Conservation (phyloP, 805 yeast species). For the Hanseniaspora vineae region DNA sequence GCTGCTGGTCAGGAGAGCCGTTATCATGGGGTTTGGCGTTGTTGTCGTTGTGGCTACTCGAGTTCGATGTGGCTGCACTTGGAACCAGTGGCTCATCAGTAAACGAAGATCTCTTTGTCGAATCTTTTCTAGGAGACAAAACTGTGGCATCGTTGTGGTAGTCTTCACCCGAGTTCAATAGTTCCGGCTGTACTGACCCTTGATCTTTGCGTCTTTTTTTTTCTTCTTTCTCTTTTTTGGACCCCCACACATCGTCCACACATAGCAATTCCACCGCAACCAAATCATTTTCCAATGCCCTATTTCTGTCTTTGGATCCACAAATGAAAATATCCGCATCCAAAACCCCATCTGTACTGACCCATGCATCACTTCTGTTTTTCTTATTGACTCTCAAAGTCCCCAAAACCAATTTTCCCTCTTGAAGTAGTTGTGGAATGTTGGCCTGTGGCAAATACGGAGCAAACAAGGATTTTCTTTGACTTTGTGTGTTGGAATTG, state of each 20-base stretch:
- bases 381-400: slow-evolving; percentile 88
- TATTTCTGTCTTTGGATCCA: slow-evolving; percentile 95
- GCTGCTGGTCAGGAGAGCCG: not conserved
- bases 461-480: slow-evolving; percentile 76
- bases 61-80: slow-evolving; percentile 6
- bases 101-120: slow-evolving; percentile 8
- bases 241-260: slow-evolving; percentile 96
- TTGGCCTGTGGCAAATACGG: slow-evolving; percentile 93
- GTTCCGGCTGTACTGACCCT: slow-evolving; percentile 27
- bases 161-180: slow-evolving; percentile 40
- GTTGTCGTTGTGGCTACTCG: too few species aligned
- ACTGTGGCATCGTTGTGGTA: slow-evolving; percentile 66
- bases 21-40: not conserved
- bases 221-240: slow-evolving; percentile 93
- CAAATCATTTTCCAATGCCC: slow-evolving; percentile 92
- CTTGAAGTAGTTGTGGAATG: slow-evolving; percentile 76
- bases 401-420: slow-evolving; percentile 88
- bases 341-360: slow-evolving; percentile 87
- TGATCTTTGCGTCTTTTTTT: slow-evolving; percentile 80
- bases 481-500: slow-evolving; percentile 31
- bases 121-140: slow-evolving; percentile 28
- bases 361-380: slow-evolving; percentile 95
- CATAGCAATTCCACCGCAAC: slow-evolving; percentile 91
- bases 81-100: slow-evolving; percentile 7
- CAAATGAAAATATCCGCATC: slow-evolving; percentile 97